phyloP scores from a whole-genome alignment of 768 basidiomycete species.

The Suillus spraguei region DNA sequence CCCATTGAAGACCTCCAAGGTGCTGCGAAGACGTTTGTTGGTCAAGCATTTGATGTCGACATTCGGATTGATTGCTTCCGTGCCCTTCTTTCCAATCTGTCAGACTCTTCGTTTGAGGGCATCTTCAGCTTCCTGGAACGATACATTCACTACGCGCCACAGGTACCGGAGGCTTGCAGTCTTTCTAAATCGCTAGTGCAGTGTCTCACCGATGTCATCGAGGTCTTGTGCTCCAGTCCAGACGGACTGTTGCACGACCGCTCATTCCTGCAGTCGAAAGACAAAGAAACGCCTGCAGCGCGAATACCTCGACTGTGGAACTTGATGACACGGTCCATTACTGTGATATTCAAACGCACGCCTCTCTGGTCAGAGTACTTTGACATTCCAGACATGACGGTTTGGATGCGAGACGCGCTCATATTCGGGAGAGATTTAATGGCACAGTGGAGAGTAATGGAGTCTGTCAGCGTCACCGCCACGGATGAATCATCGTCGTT shows the following conservation, averaged over 20 bases:
- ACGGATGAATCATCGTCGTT: slow-evolving; percentile 23
- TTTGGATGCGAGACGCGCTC: slow-evolving; percentile 98
- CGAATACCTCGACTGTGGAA: slow-evolving; percentile 77
- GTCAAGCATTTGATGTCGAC: slow-evolving; percentile 88
- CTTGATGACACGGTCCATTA: slow-evolving; percentile 76
- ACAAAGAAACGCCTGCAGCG: slow-evolving; percentile 48
- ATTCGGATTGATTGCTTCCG: slow-evolving; percentile 87
- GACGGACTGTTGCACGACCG: slow-evolving; percentile 69
- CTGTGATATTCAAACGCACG: slow-evolving; percentile 84
- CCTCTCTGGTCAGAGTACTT: slow-evolving; percentile 82
- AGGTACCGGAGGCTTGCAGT: slow-evolving; percentile 82
- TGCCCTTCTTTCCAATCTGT: slow-evolving; percentile 67
- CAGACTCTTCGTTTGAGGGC: slow-evolving; percentile 69
- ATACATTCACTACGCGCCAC: slow-evolving; percentile 63
- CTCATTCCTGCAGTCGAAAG: slow-evolving; percentile 49
- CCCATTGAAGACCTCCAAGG: slow-evolving; percentile 75
- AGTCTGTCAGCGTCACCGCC: slow-evolving; percentile 49
- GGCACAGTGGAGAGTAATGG: slow-evolving; percentile 78
- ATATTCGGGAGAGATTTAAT: slow-evolving; percentile 90
- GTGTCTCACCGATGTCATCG: slow-evolving; percentile 91
- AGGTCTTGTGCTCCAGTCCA: slow-evolving; percentile 75
- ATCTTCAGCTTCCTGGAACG: slow-evolving; percentile 65
- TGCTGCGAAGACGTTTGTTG: slow-evolving; percentile 78
- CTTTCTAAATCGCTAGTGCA: slow-evolving; percentile 90
- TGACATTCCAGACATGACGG: slow-evolving; percentile 82